Percentiles rank a stretch among this genome's conserved stretches.
Conservation (phyloP, 2,329 filamentous ascomycete species). For the Ophiostoma novo-ulmi region DNA sequence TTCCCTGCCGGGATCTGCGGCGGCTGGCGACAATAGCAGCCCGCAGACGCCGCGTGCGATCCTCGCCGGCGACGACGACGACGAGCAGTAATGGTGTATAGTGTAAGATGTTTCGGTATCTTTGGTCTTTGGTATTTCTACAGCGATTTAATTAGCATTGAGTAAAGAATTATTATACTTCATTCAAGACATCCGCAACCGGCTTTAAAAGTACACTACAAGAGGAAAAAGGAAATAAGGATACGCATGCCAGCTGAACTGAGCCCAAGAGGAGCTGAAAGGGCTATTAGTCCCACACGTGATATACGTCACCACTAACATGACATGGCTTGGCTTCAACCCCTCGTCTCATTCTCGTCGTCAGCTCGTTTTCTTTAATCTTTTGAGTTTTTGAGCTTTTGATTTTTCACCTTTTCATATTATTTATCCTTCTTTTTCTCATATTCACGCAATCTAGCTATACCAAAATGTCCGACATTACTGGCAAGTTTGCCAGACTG, state of each 20-base stretch:
- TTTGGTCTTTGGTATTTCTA: too few species aligned
- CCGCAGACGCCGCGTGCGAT: slow-evolving; percentile 9
- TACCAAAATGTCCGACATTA: neutral
- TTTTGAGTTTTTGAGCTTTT: neutral
- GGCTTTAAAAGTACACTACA: too few species aligned
- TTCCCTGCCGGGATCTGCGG: neutral
- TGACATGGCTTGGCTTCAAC: slow-evolving; percentile 7
- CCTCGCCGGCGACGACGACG: slow-evolving; percentile 1
- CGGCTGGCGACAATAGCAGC: neutral
- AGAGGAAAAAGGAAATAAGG: slow-evolving; percentile 1
- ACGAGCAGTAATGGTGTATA: neutral
- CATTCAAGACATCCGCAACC: neutral
- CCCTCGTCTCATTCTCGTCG: slow-evolving; percentile 3
- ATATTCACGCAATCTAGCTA: too few species aligned
- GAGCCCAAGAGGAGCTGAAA: neutral
- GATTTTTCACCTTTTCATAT: neutral
- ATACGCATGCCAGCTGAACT: neutral
- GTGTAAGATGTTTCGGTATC: neutral
- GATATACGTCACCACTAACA: slow-evolving; percentile 1
- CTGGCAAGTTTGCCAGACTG: neutral
- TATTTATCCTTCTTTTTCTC: neutral
- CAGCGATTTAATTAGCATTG: neutral
- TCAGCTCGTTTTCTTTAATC: neutral
- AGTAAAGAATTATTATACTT: neutral
- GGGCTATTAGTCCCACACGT: neutral